Percentiles rank a stretch among this genome's conserved stretches.
phyloP scores from a whole-genome alignment of 2,329 filamentous ascomycete species.

The Trichoderma gracile region DNA sequence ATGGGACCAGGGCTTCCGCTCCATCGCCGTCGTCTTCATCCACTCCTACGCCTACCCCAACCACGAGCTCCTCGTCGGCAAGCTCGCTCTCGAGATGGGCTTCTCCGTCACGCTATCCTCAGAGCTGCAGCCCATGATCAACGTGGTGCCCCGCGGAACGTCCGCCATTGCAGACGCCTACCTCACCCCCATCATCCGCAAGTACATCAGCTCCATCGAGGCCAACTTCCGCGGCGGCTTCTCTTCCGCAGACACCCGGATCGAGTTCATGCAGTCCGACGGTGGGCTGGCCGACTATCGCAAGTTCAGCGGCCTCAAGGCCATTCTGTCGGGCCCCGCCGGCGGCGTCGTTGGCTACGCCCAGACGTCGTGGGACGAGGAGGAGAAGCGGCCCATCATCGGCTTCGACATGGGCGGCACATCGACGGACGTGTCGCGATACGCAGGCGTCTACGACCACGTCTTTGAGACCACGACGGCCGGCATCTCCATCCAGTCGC shows the following conservation, averaged over 20 bases:
- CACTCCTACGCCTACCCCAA: constrained; percentile 67
- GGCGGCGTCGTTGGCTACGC: constrained; percentile 77
- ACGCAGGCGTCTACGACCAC: constrained; percentile 50
- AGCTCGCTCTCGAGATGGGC: constrained; percentile 44
- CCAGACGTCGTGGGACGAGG: constrained; percentile 68
- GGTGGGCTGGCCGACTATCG: constrained; percentile 55
- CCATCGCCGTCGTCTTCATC: constrained; percentile 63
- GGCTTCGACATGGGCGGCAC: constrained; percentile 76
- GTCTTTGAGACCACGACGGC: constrained; percentile 75
- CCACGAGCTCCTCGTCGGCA: constrained; percentile 49
- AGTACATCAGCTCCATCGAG: constrained; percentile 41
- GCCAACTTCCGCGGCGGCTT: constrained; percentile 42
- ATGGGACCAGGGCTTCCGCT: constrained; percentile 59
- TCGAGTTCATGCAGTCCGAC: constrained; percentile 72
- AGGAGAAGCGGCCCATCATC: constrained; percentile 68
- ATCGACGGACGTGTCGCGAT: constrained; percentile 72
- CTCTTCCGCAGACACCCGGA: constrained; percentile 48
- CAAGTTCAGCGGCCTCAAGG: constrained; percentile 67
- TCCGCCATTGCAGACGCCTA: constrained; percentile 48
- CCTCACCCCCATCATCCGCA: constrained; percentile 43
- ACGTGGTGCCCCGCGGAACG: constrained; percentile 47
- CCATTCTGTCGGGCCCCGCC: constrained; percentile 73
- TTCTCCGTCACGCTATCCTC: constrained; percentile 44
- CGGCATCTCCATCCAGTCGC: constrained; percentile 74
- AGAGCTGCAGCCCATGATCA: constrained; percentile 46